Evolutionary conservation across 306 rosid species (phyloP).

Genomic region (Malus sieversii): DNA sequence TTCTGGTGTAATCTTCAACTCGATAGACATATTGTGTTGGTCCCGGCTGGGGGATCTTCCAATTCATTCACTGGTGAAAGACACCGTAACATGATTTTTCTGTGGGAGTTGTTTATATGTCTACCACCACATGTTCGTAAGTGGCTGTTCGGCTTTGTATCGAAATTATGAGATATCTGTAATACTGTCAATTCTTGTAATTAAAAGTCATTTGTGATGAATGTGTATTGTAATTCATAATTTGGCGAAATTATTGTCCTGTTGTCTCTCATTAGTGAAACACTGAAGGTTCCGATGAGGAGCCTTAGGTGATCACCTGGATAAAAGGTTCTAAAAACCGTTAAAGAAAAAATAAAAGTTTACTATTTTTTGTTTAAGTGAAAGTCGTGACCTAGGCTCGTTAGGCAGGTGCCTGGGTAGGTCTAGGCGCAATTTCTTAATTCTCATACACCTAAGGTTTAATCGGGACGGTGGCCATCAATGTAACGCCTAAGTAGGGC

Average conservation of each 20-base stretch:
- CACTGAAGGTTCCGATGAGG: too few species aligned
- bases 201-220: constrained; percentile 23
- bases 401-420: too few species aligned
- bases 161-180: constrained; percentile 20
- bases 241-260: background rate
- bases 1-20: constrained; percentile 29
- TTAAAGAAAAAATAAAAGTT: too few species aligned
- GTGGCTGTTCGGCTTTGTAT: constrained; percentile 35
- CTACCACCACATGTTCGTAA: constrained; percentile 10
- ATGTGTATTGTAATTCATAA: background rate
- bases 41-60: constrained; percentile 24
- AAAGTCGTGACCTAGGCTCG: too few species aligned
- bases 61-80: constrained; percentile 28
- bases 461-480: too few species aligned
- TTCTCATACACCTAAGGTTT: too few species aligned
- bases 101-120: constrained; percentile 28
- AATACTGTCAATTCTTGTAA: constrained; percentile 23
- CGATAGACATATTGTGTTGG: constrained; percentile 21
- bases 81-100: constrained; percentile 22
- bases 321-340: too few species aligned
- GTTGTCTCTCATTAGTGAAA: background rate
- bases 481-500: too few species aligned
- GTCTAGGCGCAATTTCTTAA: too few species aligned
- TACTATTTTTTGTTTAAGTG: too few species aligned
- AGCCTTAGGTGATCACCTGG: too few species aligned